Evolutionary conservation across 2,329 filamentous ascomycete species (phyloP).

Genomic region (Plectosphaerella plurivora): DNA sequence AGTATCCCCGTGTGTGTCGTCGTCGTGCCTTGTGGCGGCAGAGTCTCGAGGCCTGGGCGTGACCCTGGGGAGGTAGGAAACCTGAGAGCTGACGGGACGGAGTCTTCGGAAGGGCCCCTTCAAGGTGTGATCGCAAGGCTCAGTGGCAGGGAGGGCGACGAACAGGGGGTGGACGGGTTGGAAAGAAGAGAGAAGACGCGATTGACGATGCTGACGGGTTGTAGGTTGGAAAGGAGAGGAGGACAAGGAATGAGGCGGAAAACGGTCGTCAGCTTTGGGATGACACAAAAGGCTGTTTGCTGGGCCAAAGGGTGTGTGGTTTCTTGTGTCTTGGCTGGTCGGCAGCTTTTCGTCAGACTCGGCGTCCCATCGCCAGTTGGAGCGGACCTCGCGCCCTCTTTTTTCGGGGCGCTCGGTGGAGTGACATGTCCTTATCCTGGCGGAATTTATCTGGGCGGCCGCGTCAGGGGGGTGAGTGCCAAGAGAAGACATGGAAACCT

Average conservation of each 20-base stretch:
- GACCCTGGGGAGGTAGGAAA: not conserved
- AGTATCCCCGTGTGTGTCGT: not conserved
- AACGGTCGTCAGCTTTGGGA: too few species aligned
- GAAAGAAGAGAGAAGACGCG: too few species aligned
- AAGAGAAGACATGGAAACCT: not conserved
- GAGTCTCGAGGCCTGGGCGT: not conserved
- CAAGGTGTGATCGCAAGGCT: not conserved
- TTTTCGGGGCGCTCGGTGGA: not conserved
- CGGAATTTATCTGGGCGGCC: not conserved
- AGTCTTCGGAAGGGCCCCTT: not conserved
- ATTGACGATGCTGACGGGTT: not conserved
- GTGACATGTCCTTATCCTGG: not conserved
- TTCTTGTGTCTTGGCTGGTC: not conserved
- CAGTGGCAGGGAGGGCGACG: not conserved
- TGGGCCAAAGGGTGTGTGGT: not conserved
- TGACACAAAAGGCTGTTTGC: too few species aligned
- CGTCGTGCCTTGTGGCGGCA: not conserved
- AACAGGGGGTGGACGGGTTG: not conserved
- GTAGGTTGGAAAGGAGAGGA: not conserved
- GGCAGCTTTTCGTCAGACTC: not conserved
- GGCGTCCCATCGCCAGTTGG: not conserved
- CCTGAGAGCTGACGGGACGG: constrained; percentile 4
- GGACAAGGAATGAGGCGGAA: not conserved
- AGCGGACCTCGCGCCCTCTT: not conserved
- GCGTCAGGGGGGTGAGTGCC: not conserved